Percentiles rank a stretch among this genome's conserved stretches.
Evolutionary conservation across 2,329 filamentous ascomycete species (phyloP).

Genomic region (Diaporthe humulicola): DNA sequence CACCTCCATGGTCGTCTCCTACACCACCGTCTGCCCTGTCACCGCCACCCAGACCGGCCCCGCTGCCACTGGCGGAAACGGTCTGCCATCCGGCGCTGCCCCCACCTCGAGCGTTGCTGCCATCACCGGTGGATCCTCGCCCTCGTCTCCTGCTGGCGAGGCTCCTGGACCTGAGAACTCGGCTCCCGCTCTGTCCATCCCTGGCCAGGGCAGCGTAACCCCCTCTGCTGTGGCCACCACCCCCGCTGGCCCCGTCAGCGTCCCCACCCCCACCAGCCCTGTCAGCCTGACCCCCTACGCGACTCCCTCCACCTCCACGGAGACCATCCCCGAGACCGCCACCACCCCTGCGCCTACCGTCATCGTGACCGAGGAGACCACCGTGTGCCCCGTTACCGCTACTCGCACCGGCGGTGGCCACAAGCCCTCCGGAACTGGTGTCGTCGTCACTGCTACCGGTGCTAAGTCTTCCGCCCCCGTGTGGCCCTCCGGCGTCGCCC

Average conservation of each 20-base stretch:
- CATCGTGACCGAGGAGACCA: constrained; percentile 40
- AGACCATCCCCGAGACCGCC: constrained; percentile 42
- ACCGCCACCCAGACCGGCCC: constrained; percentile 39
- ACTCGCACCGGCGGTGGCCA: not conserved
- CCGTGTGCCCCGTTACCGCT: constrained; percentile 32
- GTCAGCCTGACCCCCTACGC: constrained; percentile 37
- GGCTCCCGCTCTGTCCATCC: too few species aligned
- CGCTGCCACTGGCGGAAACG: constrained; percentile 13
- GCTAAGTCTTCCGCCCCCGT: not conserved
- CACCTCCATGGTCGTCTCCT: constrained; percentile 44
- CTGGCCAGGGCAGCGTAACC: constrained; percentile 12
- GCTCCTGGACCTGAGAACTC: not conserved
- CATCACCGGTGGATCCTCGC: not conserved
- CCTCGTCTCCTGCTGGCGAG: constrained; percentile 7
- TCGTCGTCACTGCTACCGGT: not conserved
- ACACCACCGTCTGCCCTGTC: constrained; percentile 47
- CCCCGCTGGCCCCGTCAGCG: constrained; percentile 22
- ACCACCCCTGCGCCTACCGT: constrained; percentile 41
- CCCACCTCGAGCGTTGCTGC: constrained; percentile 10
- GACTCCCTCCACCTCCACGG: constrained; percentile 41
- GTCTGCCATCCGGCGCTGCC: constrained; percentile 8
- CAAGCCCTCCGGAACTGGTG: constrained; percentile 6
- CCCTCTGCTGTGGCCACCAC: not conserved
- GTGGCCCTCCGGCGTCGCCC: constrained; percentile 34
- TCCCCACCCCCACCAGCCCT: constrained; percentile 36